Base-by-base conservation (phyloP, 2,329 filamentous ascomycete species). In the Taxawa tesnikishii region DNA sequence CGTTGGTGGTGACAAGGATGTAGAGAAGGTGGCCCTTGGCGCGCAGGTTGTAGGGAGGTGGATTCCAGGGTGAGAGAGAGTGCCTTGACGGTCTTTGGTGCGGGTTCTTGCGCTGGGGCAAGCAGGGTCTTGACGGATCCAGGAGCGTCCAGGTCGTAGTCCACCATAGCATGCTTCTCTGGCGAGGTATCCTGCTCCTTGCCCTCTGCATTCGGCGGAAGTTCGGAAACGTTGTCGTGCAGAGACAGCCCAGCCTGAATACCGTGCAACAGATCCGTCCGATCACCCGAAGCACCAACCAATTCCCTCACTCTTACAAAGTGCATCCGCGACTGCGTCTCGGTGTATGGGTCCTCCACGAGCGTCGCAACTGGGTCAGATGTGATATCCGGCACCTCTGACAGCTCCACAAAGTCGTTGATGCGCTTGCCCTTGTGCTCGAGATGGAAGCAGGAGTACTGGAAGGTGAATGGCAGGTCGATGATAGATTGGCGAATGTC, bases 391-490 rank as follows among this genome's bases (percentile, higher is more conserved):
- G 80, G 70, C 34, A 98, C 81, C 53, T 98, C 88, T 33, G 83
- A 85, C 40, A 98, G 72, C 55, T 92, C 80, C 38, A 92, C 73
- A 49, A 90, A 96, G 59, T 98, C 90, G 58, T 96, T 96, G 68
- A 98, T 79, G 43, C 82, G 80, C 59, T 82, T 67, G 45, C 84
- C 83, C 38, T 83, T 78, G 62, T 87, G 78, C 62, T 96, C 87
- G 48, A 98, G 76, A 62, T 98, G 90, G 66, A 98, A 98, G 68
- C 90, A 98, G 32, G 90, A 93, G 65, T 94, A 94, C 59, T 93
- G 85, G 63, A 94, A 90, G 31, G 88, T 92, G 38, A 79, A 71
- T 4, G 90, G 90, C 30, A 85, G 71, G 60, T 98, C 90, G 61
- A 94, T 85, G 54, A 98, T 82, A 40, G 87, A 88, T 61, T 96